phyloP scores from a whole-genome alignment of 2,329 filamentous ascomycete species.

The Fusarium sp. region DNA sequence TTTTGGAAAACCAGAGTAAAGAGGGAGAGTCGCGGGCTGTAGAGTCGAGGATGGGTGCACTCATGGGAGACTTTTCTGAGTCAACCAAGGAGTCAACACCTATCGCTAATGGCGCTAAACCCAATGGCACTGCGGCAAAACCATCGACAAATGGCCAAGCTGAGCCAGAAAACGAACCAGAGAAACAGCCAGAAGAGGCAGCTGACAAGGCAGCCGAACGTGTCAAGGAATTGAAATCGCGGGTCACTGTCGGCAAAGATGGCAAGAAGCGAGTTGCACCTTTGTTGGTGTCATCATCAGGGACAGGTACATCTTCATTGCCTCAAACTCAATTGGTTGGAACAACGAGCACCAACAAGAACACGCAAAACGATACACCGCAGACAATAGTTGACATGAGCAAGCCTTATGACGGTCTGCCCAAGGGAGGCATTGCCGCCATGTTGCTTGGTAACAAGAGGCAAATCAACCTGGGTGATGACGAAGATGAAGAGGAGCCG shows the following conservation, averaged over 20 bases:
- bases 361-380: slow-evolving; percentile 73
- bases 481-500: slow-evolving; percentile 75
- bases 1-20: slow-evolving; percentile 90
- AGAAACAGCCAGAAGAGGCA: slow-evolving; percentile 54
- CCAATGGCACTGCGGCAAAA: slow-evolving; percentile 47
- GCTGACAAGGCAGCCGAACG: slow-evolving; percentile 63
- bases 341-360: slow-evolving; percentile 69
- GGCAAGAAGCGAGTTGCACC: slow-evolving; percentile 96
- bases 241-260: slow-evolving; percentile 94
- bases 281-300: slow-evolving; percentile 88
- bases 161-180: slow-evolving; percentile 48
- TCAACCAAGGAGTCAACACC: slow-evolving; percentile 61
- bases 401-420: slow-evolving; percentile 91
- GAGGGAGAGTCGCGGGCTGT: slow-evolving; percentile 88
- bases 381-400: slow-evolving; percentile 88
- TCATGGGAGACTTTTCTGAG: slow-evolving; percentile 84
- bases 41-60: slow-evolving; percentile 95
- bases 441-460: slow-evolving; percentile 94
- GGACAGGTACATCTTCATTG: slow-evolving; percentile 84
- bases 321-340: slow-evolving; percentile 90
- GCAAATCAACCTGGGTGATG: slow-evolving; percentile 76
- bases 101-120: slow-evolving; percentile 62
- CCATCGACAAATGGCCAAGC: slow-evolving; percentile 51
- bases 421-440: slow-evolving; percentile 84
- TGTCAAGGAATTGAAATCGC: slow-evolving; percentile 76